Evolutionary conservation across 148 eudicot genomes (phyloP).

Genomic region (Chenopodium berlandieri): DNA sequence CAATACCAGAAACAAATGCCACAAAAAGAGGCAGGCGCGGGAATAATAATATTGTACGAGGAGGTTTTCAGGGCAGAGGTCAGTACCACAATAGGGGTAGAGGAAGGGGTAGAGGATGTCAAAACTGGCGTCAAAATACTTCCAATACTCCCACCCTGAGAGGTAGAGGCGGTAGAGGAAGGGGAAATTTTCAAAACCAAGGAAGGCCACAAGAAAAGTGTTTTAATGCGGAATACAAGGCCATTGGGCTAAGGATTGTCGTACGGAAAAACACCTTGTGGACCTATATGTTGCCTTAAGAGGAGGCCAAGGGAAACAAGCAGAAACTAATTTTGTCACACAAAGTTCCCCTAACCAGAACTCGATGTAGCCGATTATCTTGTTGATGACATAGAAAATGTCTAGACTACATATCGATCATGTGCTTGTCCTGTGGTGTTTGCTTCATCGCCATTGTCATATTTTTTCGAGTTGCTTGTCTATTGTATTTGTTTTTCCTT

Average conservation of each 20-base stretch:
- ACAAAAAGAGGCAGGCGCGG: neutral
- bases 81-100: neutral
- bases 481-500: too few species aligned
- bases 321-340: too few species aligned
- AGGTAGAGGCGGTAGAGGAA: neutral
- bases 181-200: too few species aligned
- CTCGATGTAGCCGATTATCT: too few species aligned
- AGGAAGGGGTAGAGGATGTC: neutral
- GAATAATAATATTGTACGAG: too few species aligned
- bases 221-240: slow-evolving; percentile 3
- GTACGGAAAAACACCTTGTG: neutral
- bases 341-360: too few species aligned
- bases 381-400: too few species aligned
- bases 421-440: too few species aligned
- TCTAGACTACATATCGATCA: too few species aligned
- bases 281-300: too few species aligned
- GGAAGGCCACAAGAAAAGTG: neutral
- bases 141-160: neutral
- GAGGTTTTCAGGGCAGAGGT: too few species aligned
- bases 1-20: neutral
- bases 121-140: neutral
- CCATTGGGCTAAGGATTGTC: neutral
- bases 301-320: too few species aligned
- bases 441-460: neutral
- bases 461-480: neutral